Evolutionary conservation across 768 basidiomycete genomes (phyloP).

Genomic region (Termitomyces sp.): DNA sequence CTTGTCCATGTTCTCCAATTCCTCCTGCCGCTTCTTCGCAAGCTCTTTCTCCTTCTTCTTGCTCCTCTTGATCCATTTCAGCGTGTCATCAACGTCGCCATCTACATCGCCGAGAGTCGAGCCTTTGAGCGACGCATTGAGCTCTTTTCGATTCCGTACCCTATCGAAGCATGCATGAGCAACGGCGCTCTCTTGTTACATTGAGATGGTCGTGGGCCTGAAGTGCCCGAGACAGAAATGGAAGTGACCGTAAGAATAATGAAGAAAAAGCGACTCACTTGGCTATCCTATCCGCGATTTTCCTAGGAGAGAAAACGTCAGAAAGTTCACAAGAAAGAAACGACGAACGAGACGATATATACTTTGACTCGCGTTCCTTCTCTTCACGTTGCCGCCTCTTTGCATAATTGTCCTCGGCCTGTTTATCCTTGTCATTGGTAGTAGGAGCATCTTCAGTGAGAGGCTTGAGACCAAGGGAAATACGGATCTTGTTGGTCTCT

Average conservation of each 20-base stretch:
- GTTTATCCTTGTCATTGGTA: constrained; percentile 71
- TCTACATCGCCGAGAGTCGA: constrained; percentile 88
- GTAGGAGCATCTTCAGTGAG: constrained; percentile 78
- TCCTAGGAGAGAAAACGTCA: constrained; percentile 44
- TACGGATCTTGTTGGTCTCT: constrained; percentile 95
- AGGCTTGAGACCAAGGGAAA: constrained; percentile 91
- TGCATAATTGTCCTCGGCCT: constrained; percentile 86
- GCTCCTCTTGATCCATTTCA: constrained; percentile 88
- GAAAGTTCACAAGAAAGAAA: constrained; percentile 21
- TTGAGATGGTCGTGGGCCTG: constrained; percentile 31
- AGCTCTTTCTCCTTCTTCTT: constrained; percentile 92
- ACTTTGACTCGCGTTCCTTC: constrained; percentile 79
- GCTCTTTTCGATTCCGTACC: constrained; percentile 92
- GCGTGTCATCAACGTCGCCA: constrained; percentile 71
- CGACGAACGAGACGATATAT: constrained; percentile 20
- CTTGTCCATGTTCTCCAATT: constrained; percentile 84
- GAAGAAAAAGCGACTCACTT: constrained; percentile 66
- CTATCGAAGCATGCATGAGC: constrained; percentile 54
- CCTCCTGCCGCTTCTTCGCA: constrained; percentile 76
- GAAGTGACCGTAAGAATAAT: constrained; percentile 40
- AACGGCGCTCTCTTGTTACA: constrained; percentile 27
- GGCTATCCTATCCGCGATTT: constrained; percentile 71
- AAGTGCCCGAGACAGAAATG: constrained; percentile 41
- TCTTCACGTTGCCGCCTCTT: constrained; percentile 66
- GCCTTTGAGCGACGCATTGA: constrained; percentile 90